A percentile compares a stretch with the other conserved stretches of the same genome.
Evolutionary conservation across 1,139 yeast species (phyloP).

Genomic region (Lodderomyces metapsilosis): DNA sequence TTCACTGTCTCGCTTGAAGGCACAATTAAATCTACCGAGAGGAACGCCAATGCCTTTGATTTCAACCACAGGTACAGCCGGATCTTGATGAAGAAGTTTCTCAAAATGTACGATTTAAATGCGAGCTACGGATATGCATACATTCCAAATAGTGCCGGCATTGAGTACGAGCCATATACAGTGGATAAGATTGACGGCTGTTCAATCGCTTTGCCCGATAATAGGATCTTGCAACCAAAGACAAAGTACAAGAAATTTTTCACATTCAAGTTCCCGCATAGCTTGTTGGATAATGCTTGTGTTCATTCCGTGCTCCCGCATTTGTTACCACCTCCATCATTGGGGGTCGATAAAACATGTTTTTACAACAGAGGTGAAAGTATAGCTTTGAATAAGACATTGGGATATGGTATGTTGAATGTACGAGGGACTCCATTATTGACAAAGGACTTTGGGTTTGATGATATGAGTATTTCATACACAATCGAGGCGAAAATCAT

Average conservation of each 20-base stretch:
- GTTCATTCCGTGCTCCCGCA: conserved; percentile 53
- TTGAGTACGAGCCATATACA: conserved; percentile 44
- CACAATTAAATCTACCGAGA: conserved; percentile 38
- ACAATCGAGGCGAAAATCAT: conserved; percentile 46
- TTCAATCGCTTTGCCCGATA: conserved; percentile 50
- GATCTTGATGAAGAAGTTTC: conserved; percentile 41
- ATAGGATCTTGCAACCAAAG: conserved; percentile 50
- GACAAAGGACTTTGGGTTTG: conserved; percentile 43
- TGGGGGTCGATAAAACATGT: conserved; percentile 54
- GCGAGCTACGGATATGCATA: conserved; percentile 45
- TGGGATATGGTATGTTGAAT: conserved; percentile 45
- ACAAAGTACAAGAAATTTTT: conserved; percentile 60
- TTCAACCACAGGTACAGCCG: conserved; percentile 24
- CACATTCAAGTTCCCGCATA: conserved; percentile 60
- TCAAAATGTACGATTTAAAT: conserved; percentile 48
- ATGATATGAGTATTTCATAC: conserved; percentile 41
- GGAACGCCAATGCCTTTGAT: conserved; percentile 17
- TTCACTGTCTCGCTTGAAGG: conserved; percentile 50
- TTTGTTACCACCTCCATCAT: conserved; percentile 61
- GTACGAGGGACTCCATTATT: conserved; percentile 43
- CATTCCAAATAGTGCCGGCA: conserved; percentile 51
- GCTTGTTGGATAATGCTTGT: conserved; percentile 57
- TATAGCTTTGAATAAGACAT: conserved; percentile 39
- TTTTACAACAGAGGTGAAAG: conserved; percentile 35
- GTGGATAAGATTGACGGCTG: conserved; percentile 49